These are phyloP conservation scores for Candida sakaeoensis DNA, from an alignment of 805 yeast species.

Conservation along the genomic window DNA sequence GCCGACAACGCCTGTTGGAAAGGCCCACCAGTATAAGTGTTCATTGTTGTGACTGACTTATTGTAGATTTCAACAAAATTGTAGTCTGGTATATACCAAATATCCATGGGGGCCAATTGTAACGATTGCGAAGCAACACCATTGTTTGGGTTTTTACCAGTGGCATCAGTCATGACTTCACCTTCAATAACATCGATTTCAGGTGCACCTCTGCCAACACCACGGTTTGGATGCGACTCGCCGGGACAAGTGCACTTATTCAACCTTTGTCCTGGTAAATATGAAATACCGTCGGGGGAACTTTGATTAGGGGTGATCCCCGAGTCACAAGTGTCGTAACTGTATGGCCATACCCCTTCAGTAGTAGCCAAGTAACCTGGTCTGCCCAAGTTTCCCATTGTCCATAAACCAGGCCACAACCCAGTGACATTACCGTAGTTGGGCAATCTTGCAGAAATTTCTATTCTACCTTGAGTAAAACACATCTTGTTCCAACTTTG, in stretches of 20 bases:
- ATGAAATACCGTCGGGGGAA: slow-evolving; percentile 38
- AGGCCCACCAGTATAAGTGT: slow-evolving; percentile 89
- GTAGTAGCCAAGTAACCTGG: slow-evolving; percentile 37
- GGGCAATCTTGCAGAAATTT: slow-evolving; percentile 32
- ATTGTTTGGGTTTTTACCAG: slow-evolving; percentile 15
- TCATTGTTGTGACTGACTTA: slow-evolving; percentile 68
- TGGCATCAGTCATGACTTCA: slow-evolving; percentile 53
- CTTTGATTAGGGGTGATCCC: slow-evolving; percentile 41
- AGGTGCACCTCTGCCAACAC: slow-evolving; percentile 39
- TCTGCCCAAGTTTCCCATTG: slow-evolving; percentile 39
- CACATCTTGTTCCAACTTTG: slow-evolving; percentile 40
- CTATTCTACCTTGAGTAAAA: slow-evolving; percentile 32
- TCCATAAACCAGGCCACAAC: slow-evolving; percentile 42
- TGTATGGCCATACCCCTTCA: slow-evolving; percentile 41
- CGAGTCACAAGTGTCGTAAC: slow-evolving; percentile 37
- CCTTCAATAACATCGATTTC: slow-evolving; percentile 93
- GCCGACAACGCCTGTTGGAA: slow-evolving; percentile 91
- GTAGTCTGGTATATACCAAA: slow-evolving; percentile 92
- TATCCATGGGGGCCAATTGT: slow-evolving; percentile 91
- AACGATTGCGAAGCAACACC: slow-evolving; percentile 89
- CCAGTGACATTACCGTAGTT: slow-evolving; percentile 35
- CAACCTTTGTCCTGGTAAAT: slow-evolving; percentile 36
- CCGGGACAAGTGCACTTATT: slow-evolving; percentile 34
- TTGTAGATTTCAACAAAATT: slow-evolving; percentile 73
- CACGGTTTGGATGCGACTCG: slow-evolving; percentile 36